phyloP scores from a whole-genome alignment of 2,329 filamentous ascomycete species.

The Tolypocladium capitatum region DNA sequence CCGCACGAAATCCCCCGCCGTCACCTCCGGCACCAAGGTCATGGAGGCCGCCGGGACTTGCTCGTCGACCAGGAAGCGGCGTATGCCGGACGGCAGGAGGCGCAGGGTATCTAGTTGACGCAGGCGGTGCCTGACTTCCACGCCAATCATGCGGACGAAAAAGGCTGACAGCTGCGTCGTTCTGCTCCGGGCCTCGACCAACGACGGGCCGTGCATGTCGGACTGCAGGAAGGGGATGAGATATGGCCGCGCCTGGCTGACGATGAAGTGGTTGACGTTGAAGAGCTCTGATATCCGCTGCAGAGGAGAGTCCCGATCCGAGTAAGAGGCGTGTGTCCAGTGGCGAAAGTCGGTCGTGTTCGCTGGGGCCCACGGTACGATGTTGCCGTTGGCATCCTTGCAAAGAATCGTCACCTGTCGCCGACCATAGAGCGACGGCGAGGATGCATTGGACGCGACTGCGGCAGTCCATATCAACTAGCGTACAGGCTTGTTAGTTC shows the following conservation, averaged over 20 bases:
- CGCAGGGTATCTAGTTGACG: slow-evolving; percentile 68
- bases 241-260: slow-evolving; percentile 84
- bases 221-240: slow-evolving; percentile 73
- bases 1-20: slow-evolving; percentile 57
- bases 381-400: slow-evolving; percentile 60
- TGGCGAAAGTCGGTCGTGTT: slow-evolving; percentile 51
- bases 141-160: slow-evolving; percentile 53
- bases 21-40: slow-evolving; percentile 71
- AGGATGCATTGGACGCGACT: slow-evolving; percentile 59
- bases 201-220: slow-evolving; percentile 64
- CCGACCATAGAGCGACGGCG: slow-evolving; percentile 50
- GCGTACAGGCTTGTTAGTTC: background rate
- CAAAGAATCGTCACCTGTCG: slow-evolving; percentile 56
- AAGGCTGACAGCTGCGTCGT: slow-evolving; percentile 44
- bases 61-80: slow-evolving; percentile 72
- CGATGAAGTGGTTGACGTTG: slow-evolving; percentile 91
- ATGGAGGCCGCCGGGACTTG: slow-evolving; percentile 64
- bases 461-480: slow-evolving; percentile 71
- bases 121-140: slow-evolving; percentile 70
- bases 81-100: slow-evolving; percentile 54
- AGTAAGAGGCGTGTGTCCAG: slow-evolving; percentile 52
- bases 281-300: slow-evolving; percentile 68
- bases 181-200: slow-evolving; percentile 43
- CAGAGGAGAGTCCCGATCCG: slow-evolving; percentile 51
- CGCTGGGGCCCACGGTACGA: slow-evolving; percentile 59